These are phyloP conservation scores for Lactifluus subvellereus DNA, from an alignment of 768 basidiomycete genomes.

Conservation along the genomic window DNA sequence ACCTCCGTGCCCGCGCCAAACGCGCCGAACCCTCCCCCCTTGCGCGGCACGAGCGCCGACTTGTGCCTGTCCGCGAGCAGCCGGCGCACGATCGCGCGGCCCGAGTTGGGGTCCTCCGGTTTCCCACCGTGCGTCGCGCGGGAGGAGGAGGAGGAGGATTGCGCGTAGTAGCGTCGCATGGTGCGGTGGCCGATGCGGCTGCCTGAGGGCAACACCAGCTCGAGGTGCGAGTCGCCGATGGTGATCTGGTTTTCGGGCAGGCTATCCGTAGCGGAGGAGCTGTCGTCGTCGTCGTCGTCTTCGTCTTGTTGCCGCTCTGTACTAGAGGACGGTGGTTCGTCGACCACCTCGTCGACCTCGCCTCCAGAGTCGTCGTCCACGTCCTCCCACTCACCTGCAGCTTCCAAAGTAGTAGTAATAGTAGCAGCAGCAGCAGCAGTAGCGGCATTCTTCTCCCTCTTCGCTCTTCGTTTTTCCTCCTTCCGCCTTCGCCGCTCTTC, in stretches of 20 bases:
- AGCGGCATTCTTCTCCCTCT: slow-evolving; percentile 14
- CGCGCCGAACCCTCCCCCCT: slow-evolving; percentile 84
- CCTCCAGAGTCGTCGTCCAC: slow-evolving; percentile 30
- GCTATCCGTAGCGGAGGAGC: slow-evolving; percentile 36
- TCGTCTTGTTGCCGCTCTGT: background rate
- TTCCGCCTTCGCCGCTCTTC: slow-evolving; percentile 28
- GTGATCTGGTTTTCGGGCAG: slow-evolving; percentile 52
- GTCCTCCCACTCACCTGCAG: slow-evolving; percentile 32
- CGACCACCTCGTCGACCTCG: slow-evolving; percentile 33
- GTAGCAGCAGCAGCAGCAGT: slow-evolving; percentile 9
- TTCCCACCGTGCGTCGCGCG: slow-evolving; percentile 36
- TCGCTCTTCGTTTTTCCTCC: slow-evolving; percentile 16
- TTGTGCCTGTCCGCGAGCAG: slow-evolving; percentile 80
- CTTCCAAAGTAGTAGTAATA: slow-evolving; percentile 1
- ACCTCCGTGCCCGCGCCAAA: slow-evolving; percentile 78
- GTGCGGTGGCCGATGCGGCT: slow-evolving; percentile 87
- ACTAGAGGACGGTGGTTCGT: slow-evolving; percentile 25
- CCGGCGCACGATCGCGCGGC: slow-evolving; percentile 68
- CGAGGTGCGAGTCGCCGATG: slow-evolving; percentile 75
- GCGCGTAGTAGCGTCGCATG: slow-evolving; percentile 80
- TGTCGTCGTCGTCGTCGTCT: slow-evolving; percentile 38
- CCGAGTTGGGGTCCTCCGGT: slow-evolving; percentile 61
- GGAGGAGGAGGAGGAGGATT: slow-evolving; percentile 49
- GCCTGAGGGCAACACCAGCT: slow-evolving; percentile 91
- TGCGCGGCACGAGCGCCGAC: slow-evolving; percentile 75